Base-by-base conservation (phyloP, 2,329 filamentous ascomycete species). In the Shiraia sp. region DNA sequence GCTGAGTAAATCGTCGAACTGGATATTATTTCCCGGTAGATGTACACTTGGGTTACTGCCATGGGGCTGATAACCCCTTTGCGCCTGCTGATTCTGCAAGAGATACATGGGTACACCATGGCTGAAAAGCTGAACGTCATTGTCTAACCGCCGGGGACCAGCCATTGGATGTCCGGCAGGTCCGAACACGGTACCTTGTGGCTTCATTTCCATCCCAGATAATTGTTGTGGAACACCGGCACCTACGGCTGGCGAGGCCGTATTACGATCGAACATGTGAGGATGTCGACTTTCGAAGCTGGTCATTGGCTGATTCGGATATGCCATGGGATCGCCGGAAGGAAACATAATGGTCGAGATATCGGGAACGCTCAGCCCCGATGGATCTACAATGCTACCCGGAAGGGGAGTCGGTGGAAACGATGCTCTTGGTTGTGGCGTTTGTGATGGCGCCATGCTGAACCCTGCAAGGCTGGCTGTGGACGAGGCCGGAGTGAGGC, bases 331-430 rank as follows among this genome's bases (percentile, higher is more conserved):
- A 56, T 92, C 87, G 24, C 81, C 79, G 0, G 86, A 86, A 1
- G 87, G 85, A 59, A 92, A 92, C 85, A 92, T 90, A 72, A 91
- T 82, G 3, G 84, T 82, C 44, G 85, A 85, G 6, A 91, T 77
- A 61, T 88, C 87, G 51, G 69, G 72, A 3, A 73, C 69, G 42
- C 72, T 74, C 13, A 68, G 42, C 5, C 57, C 55, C 15, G 59
- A 51, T n/a, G 61, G 52, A 42, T 65, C 58, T 14, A 57, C 45
- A 40, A 65, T 59, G 25, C 66, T 61, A 33, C 59, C 57, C 13
- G 47, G 43, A n/a, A 68, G 32, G 1, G 60, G 63, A 15, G 64
- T 60, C 7, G 56, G 40, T 13, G 63, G 59, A 26, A 65, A 65
- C 5, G 56, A 53, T 36, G 63, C 27, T 47, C 57, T 70, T 22